Base-by-base conservation (phyloP, 805 yeast genomes). In the Ogataea kodamae region DNA sequence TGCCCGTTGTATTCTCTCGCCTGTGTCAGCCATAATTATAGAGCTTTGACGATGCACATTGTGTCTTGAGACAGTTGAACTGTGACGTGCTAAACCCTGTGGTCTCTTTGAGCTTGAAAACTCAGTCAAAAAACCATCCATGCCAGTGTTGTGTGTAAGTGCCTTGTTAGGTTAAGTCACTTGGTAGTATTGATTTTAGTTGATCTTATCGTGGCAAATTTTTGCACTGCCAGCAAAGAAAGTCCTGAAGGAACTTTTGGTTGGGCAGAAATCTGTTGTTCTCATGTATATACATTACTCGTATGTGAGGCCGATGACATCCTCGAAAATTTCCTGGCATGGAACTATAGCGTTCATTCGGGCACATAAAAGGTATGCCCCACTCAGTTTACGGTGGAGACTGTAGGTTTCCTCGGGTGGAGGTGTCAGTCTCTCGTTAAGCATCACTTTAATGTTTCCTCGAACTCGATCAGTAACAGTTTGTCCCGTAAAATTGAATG, bases 341-440 rank as follows among this genome's bases (percentile, higher is more conserved):
- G 89, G 94, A 21, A 92, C 90, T 9, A 70, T 66, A 2, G 97
- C 97, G 24, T 75, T 67, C 60, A 92, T 68, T 48, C 85, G 74
- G 3, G 97, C 84, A 64, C 97, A 90, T 35, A 92, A 67, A 42
- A 92, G 67, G 54, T 84, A 92, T 1, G 92, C 95, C 8, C 98
- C 98, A 54, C 95, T 84, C 53, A 92, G 77, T 55, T 92, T 92
- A 51, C 98, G 72, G 62, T 92, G 98, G 49, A 92, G 67, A n/a
- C 95, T 83, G 57, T 92, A 92, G 0, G 98, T 92, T 60, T 92
- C 98, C 53, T 92, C 97, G 2, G 98, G 98, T 9, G 98, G 98
- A 3, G 98, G 97, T 3, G 96, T 77, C 42, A 92, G 67, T 48
- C 98, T 75, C 59, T 92, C 96, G 41, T 80, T 75, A 42, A 92